Percentiles rank a stretch among this genome's conserved stretches.
Evolutionary conservation across 805 yeast genomes (phyloP).

Genomic region (Nakazawaea peltata): DNA sequence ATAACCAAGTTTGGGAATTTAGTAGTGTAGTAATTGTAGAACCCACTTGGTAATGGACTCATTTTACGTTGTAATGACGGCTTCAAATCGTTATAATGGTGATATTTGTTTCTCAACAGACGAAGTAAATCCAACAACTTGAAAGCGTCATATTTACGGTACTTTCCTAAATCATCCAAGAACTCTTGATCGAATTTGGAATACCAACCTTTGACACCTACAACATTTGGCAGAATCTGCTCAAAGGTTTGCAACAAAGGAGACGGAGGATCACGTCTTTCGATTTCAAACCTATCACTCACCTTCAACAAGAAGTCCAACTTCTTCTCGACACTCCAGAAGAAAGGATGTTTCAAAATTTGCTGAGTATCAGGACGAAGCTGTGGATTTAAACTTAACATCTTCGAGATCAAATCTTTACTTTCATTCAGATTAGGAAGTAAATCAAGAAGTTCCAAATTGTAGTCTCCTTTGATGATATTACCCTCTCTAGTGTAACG

Average conservation of each 20-base stretch:
- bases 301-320: constrained; percentile 80
- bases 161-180: constrained; percentile 80
- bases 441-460: constrained; percentile 36
- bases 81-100: constrained; percentile 90
- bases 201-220: constrained; percentile 72
- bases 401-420: constrained; percentile 56
- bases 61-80: constrained; percentile 50
- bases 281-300: constrained; percentile 86
- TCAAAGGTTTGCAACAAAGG: constrained; percentile 50
- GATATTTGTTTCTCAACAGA: constrained; percentile 88
- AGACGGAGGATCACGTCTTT: constrained; percentile 73
- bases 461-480: constrained; percentile 60
- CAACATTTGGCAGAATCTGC: constrained; percentile 35
- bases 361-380: constrained; percentile 61
- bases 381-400: constrained; percentile 65
- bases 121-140: constrained; percentile 80
- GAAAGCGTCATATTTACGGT: constrained; percentile 75
- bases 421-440: constrained; percentile 54
- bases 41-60: constrained; percentile 81
- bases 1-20: constrained; percentile 76
- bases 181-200: constrained; percentile 60
- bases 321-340: constrained; percentile 71
- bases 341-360: constrained; percentile 78
- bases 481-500: constrained; percentile 82
- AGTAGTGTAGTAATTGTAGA: constrained; percentile 63